A percentile compares a stretch with the other conserved stretches of the same genome.
These are phyloP conservation scores for Fusarium papillatum DNA, from an alignment of 2,329 filamentous ascomycete genomes.

Conservation along the genomic window DNA sequence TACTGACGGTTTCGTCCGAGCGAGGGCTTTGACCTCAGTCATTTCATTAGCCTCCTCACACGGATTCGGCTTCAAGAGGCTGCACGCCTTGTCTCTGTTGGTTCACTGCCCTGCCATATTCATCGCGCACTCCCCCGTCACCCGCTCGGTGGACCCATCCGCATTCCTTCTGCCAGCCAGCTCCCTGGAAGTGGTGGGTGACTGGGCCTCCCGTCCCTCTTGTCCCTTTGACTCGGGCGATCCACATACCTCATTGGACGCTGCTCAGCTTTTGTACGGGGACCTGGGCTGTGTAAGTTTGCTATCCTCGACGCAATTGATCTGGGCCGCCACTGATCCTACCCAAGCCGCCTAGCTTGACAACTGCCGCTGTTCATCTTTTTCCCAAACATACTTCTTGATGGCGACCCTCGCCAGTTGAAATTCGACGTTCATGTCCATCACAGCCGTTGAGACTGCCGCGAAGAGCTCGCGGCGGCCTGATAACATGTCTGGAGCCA, in stretches of 20 bases:
- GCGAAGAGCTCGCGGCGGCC: slow-evolving; percentile 25
- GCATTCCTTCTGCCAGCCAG: slow-evolving; percentile 42
- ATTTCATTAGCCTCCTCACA: slow-evolving; percentile 17
- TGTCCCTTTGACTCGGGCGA: slow-evolving; percentile 32
- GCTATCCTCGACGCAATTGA: slow-evolving; percentile 40
- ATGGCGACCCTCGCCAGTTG: slow-evolving; percentile 22
- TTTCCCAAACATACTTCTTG: slow-evolving; percentile 23
- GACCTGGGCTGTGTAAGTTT: slow-evolving; percentile 41
- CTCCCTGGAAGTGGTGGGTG: slow-evolving; percentile 40
- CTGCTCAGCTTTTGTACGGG: slow-evolving; percentile 20
- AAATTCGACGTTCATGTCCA: slow-evolving; percentile 36
- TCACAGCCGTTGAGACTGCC: slow-evolving; percentile 34
- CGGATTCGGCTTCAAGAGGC: slow-evolving; percentile 11
- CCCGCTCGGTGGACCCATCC: slow-evolving; percentile 41
- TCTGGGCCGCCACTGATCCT: slow-evolving; percentile 34
- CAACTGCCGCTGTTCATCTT: slow-evolving; percentile 26
- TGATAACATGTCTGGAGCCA: slow-evolving; percentile 34
- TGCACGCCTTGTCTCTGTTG: slow-evolving; percentile 28
- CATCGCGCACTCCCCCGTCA: slow-evolving; percentile 31
- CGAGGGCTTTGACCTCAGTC: slow-evolving; percentile 18
- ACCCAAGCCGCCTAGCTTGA: slow-evolving; percentile 30
- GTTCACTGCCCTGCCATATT: slow-evolving; percentile 23
- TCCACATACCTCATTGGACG: slow-evolving; percentile 35
- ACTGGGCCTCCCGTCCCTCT: slow-evolving; percentile 34
- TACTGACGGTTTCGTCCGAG: slow-evolving; percentile 18